These are phyloP conservation scores for Tolypocladium ovalisporum DNA, from an alignment of 2,329 filamentous ascomycete genomes.

Conservation along the genomic window DNA sequence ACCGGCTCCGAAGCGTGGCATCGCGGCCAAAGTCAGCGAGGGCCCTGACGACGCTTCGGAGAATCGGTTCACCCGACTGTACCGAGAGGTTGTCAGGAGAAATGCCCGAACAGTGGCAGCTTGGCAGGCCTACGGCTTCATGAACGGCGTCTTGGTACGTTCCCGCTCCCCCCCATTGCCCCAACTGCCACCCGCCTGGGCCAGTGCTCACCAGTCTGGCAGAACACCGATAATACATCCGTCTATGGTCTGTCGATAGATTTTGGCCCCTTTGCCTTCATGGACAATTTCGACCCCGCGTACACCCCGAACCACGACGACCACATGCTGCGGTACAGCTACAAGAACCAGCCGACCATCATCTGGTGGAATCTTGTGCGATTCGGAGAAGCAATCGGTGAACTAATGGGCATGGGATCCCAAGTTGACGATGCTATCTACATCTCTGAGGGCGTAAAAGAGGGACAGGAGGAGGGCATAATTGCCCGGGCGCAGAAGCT, in stretches of 20 bases:
- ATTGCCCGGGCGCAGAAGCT: constrained; percentile 72
- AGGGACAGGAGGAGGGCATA: constrained; percentile 55
- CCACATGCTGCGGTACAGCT: constrained; percentile 73
- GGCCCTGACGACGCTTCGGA: constrained; percentile 59
- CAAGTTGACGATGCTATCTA: constrained; percentile 64
- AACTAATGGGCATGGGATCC: constrained; percentile 70
- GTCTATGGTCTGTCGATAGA: constrained; percentile 83
- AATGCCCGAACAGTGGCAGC: constrained; percentile 83
- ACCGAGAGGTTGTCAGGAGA: constrained; percentile 73
- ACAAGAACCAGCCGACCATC: constrained; percentile 87
- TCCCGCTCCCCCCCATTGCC: neutral
- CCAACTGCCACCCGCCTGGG: neutral
- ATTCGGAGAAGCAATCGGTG: constrained; percentile 78
- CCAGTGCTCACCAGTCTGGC: constrained; percentile 8
- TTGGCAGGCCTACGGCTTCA: constrained; percentile 99
- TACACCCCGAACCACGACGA: constrained; percentile 99
- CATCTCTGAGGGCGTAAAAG: constrained; percentile 55
- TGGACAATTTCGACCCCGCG: constrained; percentile 88
- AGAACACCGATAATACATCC: constrained; percentile 94
- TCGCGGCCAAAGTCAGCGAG: constrained; percentile 50
- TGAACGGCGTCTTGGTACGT: constrained; percentile 74
- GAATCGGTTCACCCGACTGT: constrained; percentile 80
- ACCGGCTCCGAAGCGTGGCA: constrained; percentile 34
- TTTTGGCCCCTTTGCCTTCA: constrained; percentile 93
- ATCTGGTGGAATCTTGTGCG: constrained; percentile 99